phyloP scores from a whole-genome alignment of 2,329 filamentous ascomycete species.

The Neonectria magnoliae region DNA sequence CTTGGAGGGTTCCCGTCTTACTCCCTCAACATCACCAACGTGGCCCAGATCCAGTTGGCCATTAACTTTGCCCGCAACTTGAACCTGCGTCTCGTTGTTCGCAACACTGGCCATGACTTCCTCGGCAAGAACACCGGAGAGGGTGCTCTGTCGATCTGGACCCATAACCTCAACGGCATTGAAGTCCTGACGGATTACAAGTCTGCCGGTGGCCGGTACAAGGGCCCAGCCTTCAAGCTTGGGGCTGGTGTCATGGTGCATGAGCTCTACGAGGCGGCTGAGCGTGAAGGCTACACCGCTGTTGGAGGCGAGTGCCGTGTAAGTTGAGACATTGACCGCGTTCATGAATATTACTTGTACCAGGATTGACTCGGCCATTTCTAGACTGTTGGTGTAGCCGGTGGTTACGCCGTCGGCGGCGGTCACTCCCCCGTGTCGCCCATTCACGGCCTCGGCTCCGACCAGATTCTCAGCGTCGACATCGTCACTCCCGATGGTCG shows the following conservation, averaged over 20 bases:
- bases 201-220: conserved; percentile 40
- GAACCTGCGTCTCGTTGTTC: conserved; percentile 57
- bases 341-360: not conserved
- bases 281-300: conserved; percentile 56
- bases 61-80: conserved; percentile 56
- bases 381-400: conserved; percentile 42
- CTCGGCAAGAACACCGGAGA: conserved; percentile 66
- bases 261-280: conserved; percentile 62
- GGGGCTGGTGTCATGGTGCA: conserved; percentile 63
- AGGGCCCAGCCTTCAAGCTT: conserved; percentile 62
- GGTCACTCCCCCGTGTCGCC: conserved; percentile 60
- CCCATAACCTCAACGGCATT: conserved; percentile 59
- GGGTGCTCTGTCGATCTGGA: conserved; percentile 66
- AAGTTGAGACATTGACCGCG: conserved; percentile 10
- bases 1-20: conserved; percentile 55
- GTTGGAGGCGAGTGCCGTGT: conserved; percentile 62
- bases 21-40: conserved; percentile 51
- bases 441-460: conserved; percentile 54
- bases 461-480: conserved; percentile 59
- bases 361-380: not conserved
- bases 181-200: conserved; percentile 37
- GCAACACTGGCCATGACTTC: conserved; percentile 60
- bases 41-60: conserved; percentile 55
- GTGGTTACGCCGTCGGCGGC: conserved; percentile 50
- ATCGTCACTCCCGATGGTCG: conserved; percentile 57